Conservation (phyloP, 495 filamentous ascomycete genomes). For the Aspergillus ostianus region DNA sequence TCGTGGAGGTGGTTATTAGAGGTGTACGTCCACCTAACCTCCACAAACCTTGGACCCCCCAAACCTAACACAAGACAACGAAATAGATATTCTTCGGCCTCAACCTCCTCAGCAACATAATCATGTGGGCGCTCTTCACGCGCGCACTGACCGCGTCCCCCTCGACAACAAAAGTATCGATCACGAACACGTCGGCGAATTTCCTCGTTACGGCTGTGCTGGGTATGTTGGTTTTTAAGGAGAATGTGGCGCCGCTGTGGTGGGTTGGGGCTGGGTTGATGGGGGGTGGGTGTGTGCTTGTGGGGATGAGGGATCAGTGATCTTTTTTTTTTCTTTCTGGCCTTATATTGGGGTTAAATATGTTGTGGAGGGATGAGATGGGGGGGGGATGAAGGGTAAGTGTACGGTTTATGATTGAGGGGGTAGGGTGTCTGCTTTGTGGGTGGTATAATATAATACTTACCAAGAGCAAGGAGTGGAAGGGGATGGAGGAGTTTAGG, state of each 20-base stretch:
- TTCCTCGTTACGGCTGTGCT: conserved; percentile 89
- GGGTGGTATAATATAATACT: too few species aligned
- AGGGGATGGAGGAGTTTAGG: too few species aligned
- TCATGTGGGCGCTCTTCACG: conserved; percentile 90
- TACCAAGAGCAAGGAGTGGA: too few species aligned
- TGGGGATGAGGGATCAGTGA: conserved; percentile 67
- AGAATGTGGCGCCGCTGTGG: conserved; percentile 75
- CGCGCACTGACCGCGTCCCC: conserved; percentile 78
- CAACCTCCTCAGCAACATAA: conserved; percentile 84
- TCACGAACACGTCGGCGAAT: conserved; percentile 92
- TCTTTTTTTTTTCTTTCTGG: too few species aligned
- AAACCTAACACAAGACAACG: too few species aligned
- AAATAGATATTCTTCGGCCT: conserved; percentile 85
- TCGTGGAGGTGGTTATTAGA: conserved; percentile 66
- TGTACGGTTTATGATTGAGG: too few species aligned
- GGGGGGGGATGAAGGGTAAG: too few species aligned
- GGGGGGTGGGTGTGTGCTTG: conserved; percentile 86
- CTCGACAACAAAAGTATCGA: conserved; percentile 85
- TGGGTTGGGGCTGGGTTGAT: conserved; percentile 83
- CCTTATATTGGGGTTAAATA: too few species aligned
- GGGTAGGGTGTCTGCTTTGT: too few species aligned
- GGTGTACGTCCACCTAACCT: too few species aligned
- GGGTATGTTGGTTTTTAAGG: conserved; percentile 70
- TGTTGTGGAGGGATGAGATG: too few species aligned
- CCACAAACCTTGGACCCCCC: too few species aligned